Evolutionary conservation across 441 rosid genomes (phyloP).

Genomic region (Pelargonium australe): DNA sequence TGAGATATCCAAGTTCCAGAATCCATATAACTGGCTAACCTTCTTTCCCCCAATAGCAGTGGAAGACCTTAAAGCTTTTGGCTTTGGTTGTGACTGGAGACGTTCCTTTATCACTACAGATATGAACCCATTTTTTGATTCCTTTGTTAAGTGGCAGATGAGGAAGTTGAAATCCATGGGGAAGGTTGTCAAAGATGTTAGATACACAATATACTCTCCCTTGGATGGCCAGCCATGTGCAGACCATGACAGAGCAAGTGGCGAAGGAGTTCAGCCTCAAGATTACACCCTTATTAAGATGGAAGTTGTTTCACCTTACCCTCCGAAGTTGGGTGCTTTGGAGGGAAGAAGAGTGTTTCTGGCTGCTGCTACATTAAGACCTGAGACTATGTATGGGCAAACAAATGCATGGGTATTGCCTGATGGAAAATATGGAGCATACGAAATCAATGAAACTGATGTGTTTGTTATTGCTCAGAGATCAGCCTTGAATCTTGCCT

Average conservation of each 20-base stretch:
- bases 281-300: constrained; percentile 82
- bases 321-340: constrained; percentile 51
- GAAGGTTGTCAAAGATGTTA: constrained; percentile 69
- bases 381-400: constrained; percentile 95
- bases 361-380: constrained; percentile 90
- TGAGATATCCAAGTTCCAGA: constrained; percentile 61
- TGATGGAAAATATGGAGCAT: constrained; percentile 92
- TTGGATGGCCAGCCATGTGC: constrained; percentile 93
- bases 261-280: constrained; percentile 92
- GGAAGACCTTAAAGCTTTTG: constrained; percentile 79
- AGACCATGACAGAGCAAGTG: constrained; percentile 85
- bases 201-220: constrained; percentile 82
- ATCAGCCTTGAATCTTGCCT: constrained; percentile 81
- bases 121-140: constrained; percentile 63
- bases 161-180: constrained; percentile 79
- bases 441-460: constrained; percentile 72
- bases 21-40: constrained; percentile 68
- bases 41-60: constrained; percentile 75
- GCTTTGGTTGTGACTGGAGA: constrained; percentile 91
- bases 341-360: constrained; percentile 71
- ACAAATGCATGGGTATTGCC: constrained; percentile 95
- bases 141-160: constrained; percentile 89
- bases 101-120: constrained; percentile 84
- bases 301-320: constrained; percentile 73
- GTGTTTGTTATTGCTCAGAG: constrained; percentile 61